Percentiles rank a stretch among this genome's conserved stretches.
phyloP scores from a whole-genome alignment of 2,329 filamentous ascomycete genomes.

The Aspergillus carbonarius region DNA sequence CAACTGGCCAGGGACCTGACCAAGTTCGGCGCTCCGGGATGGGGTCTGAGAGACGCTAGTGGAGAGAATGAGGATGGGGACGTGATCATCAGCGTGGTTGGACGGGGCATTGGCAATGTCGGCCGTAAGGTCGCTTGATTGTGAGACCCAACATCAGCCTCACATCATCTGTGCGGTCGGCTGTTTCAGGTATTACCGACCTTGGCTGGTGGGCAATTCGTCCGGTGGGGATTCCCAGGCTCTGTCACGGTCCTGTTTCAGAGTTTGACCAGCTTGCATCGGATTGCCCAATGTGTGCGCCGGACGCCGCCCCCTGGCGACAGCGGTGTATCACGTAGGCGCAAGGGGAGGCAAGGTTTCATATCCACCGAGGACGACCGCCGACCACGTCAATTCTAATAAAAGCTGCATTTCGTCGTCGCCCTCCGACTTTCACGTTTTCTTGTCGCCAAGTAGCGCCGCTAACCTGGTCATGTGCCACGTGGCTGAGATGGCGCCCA shows the following conservation, averaged over 20 bases:
- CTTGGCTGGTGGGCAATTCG: neutral
- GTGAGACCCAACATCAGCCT: slow-evolving; percentile 2
- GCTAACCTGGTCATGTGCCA: slow-evolving; percentile 13
- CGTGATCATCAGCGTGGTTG: slow-evolving; percentile 86
- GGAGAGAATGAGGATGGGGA: slow-evolving; percentile 64
- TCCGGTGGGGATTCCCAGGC: slow-evolving; percentile 2
- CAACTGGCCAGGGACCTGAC: slow-evolving; percentile 79
- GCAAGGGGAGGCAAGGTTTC: slow-evolving; percentile 5
- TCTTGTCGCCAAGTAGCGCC: slow-evolving; percentile 11
- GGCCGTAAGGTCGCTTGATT: slow-evolving; percentile 77
- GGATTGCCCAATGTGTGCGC: neutral
- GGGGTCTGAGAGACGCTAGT: slow-evolving; percentile 78
- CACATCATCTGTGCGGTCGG: slow-evolving; percentile 2
- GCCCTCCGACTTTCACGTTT: neutral
- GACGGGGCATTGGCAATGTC: slow-evolving; percentile 89
- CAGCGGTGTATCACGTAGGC: slow-evolving; percentile 1
- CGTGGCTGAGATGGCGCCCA: slow-evolving; percentile 16
- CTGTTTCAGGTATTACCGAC: neutral
- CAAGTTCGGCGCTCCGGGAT: slow-evolving; percentile 85
- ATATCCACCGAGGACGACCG: neutral
- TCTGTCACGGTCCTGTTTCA: slow-evolving; percentile 16
- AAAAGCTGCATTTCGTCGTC: neutral
- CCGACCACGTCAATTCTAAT: slow-evolving; percentile 5
- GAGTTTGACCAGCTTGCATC: slow-evolving; percentile 8
- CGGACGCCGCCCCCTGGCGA: neutral